Evolutionary conservation across 805 yeast species (phyloP).

Genomic region (Ogataea methylovora): DNA sequence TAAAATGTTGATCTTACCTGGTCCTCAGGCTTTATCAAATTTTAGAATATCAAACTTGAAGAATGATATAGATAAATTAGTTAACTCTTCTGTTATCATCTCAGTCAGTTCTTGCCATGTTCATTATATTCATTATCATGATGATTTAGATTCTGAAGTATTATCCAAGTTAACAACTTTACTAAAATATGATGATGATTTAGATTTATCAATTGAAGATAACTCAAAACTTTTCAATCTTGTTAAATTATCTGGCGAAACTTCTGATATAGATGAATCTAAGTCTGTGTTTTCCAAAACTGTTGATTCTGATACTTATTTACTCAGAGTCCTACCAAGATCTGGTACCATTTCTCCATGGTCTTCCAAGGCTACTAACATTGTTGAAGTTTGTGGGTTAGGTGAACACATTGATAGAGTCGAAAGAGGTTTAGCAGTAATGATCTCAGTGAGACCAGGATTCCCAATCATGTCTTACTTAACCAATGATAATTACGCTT

Average conservation of each 20-base stretch:
- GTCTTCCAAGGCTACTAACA: constrained; percentile 98
- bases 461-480: constrained; percentile 55
- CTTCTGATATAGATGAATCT: constrained; percentile 8
- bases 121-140: constrained; percentile 69
- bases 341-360: constrained; percentile 97
- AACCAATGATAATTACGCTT: constrained; percentile 38
- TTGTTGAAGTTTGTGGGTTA: constrained; percentile 82
- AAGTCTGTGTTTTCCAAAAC: constrained; percentile 4
- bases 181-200: constrained; percentile 66
- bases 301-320: constrained; percentile 37
- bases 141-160: constrained; percentile 31
- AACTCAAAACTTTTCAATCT: constrained; percentile 14
- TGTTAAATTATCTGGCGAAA: constrained; percentile 22
- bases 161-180: constrained; percentile 46
- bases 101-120: constrained; percentile 68
- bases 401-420: constrained; percentile 65
- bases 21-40: constrained; percentile 83
- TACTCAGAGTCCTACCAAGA: constrained; percentile 81
- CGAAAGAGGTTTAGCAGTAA: constrained; percentile 82
- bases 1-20: constrained; percentile 54
- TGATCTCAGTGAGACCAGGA: constrained; percentile 65
- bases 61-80: constrained; percentile 64
- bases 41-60: constrained; percentile 74
- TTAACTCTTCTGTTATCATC: constrained; percentile 58
- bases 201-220: constrained; percentile 41